phyloP scores from a whole-genome alignment of 768 basidiomycete genomes.

The Clavulina sp. region DNA sequence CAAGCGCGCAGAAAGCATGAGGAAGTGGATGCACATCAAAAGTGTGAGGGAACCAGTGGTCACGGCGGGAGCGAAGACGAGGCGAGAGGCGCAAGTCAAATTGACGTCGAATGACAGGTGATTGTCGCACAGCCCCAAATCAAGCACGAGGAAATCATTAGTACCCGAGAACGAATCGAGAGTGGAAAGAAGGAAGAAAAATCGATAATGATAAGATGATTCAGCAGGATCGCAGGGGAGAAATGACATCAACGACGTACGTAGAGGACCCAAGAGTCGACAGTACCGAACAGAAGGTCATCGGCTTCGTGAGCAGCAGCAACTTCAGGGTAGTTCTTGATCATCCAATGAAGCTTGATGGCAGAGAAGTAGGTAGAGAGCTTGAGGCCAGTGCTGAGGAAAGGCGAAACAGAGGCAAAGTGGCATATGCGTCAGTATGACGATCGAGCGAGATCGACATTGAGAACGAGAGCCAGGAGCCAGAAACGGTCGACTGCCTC shows the following conservation, averaged over 20 bases:
- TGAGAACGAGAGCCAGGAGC: constrained; percentile 15
- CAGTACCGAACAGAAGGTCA: constrained; percentile 78
- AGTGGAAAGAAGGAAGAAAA: background rate
- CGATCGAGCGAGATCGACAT: constrained; percentile 13
- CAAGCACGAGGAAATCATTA: background rate
- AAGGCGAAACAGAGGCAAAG: background rate
- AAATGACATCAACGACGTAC: constrained; percentile 26
- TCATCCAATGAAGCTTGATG: constrained; percentile 93
- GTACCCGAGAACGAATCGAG: background rate
- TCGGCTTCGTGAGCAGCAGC: constrained; percentile 60
- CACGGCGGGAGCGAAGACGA: too few species aligned
- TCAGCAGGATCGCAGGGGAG: too few species aligned
- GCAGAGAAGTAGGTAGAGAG: constrained; percentile 97
- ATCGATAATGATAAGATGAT: too few species aligned
- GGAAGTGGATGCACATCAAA: too few species aligned
- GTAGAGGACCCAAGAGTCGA: constrained; percentile 93
- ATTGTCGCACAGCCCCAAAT: too few species aligned
- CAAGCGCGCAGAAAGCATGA: background rate
- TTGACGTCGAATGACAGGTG: too few species aligned
- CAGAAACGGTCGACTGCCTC: constrained; percentile 4
- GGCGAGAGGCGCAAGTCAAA: too few species aligned
- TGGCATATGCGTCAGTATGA: background rate
- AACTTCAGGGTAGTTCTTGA: constrained; percentile 68
- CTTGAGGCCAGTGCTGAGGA: constrained; percentile 67
- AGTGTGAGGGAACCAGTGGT: too few species aligned